Evolutionary conservation across 2,329 filamentous ascomycete genomes (phyloP).

Genomic region (Diatrype stigma): DNA sequence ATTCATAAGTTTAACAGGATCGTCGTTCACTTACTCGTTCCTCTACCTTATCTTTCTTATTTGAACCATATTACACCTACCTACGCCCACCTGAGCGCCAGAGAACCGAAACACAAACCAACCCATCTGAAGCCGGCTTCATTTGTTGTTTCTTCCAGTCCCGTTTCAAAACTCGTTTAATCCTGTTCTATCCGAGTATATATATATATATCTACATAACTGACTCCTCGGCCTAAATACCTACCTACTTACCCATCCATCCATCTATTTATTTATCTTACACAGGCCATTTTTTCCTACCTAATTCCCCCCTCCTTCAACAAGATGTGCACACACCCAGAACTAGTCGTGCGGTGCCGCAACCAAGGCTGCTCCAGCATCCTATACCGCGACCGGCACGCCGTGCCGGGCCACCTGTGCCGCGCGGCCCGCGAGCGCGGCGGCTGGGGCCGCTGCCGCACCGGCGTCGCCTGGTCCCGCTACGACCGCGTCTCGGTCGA

Average conservation of each 20-base stretch:
- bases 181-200: background rate
- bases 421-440: conserved; percentile 5
- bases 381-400: conserved; percentile 5
- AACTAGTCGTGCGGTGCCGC: conserved; percentile 10
- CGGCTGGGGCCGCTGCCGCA: conserved; percentile 14
- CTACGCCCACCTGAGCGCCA: too few relatives aligned
- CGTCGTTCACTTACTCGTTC: background rate
- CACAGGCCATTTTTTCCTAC: background rate
- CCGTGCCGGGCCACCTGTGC: conserved; percentile 16
- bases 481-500: conserved; percentile 7
- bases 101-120: too few relatives aligned
- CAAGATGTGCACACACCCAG: conserved; percentile 20
- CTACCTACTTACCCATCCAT: background rate
- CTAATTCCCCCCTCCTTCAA: background rate
- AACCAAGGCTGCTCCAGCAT: conserved; percentile 10
- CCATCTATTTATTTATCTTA: too few relatives aligned
- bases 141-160: too few relatives aligned
- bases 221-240: background rate
- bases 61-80: too few relatives aligned
- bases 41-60: too few relatives aligned
- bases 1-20: background rate
- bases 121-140: too few relatives aligned
- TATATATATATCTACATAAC: too few relatives aligned
- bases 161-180: too few relatives aligned
- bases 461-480: conserved; percentile 11